Conservation (phyloP, 352 stramenopile genomes). For the Phytophthora nicotianae region DNA sequence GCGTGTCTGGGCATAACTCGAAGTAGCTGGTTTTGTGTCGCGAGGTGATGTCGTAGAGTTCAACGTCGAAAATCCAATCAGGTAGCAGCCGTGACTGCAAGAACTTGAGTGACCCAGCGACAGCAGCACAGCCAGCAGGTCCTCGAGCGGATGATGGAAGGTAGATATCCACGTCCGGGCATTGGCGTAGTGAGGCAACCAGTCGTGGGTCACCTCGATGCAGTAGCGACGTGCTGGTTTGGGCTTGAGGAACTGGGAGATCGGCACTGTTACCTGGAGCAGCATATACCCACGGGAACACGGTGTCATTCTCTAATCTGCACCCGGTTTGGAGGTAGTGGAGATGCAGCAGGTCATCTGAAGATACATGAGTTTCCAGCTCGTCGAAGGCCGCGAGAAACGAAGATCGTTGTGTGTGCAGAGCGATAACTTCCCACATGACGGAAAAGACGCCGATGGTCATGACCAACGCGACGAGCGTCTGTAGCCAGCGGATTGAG, state of each 20-base stretch:
- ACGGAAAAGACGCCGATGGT: conserved; percentile 22
- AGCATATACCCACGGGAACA: conserved; percentile 44
- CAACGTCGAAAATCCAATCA: conserved; percentile 28
- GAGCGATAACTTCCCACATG: conserved; percentile 22
- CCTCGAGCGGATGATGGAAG: conserved; percentile 32
- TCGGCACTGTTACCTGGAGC: conserved; percentile 10
- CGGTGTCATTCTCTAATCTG: conserved; percentile 32
- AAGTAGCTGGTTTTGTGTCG: conserved; percentile 42
- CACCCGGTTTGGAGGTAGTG: conserved; percentile 40
- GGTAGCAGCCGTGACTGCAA: conserved; percentile 39
- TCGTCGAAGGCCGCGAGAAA: conserved; percentile 24
- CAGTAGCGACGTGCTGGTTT: conserved; percentile 18
- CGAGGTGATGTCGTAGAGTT: conserved; percentile 21
- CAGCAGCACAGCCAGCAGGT: conserved; percentile 55
- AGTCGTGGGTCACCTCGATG: conserved; percentile 44
- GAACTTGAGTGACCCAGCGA: conserved; percentile 38
- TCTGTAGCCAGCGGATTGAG: conserved; percentile 24
- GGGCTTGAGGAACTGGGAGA: neutral
- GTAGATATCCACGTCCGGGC: conserved; percentile 70
- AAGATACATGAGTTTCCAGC: conserved; percentile 14
- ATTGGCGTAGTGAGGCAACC: conserved; percentile 49
- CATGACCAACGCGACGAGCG: conserved; percentile 22
- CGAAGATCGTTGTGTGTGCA: conserved; percentile 20
- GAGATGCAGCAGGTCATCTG: conserved; percentile 48
- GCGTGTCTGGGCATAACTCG: conserved; percentile 46